Base-by-base conservation (phyloP, 768 basidiomycete species). In the Termitomyces sp. region DNA sequence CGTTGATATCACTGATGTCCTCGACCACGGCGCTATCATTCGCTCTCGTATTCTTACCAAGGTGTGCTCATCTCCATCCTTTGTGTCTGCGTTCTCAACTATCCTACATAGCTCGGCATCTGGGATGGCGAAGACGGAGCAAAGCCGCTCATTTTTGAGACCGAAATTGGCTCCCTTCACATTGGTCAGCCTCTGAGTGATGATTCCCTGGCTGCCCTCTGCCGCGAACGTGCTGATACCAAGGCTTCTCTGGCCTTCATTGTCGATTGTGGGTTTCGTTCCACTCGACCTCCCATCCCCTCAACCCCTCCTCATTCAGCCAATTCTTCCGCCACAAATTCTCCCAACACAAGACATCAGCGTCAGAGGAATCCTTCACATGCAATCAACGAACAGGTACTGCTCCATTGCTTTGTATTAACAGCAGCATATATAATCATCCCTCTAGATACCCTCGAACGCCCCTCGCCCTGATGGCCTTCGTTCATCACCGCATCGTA, bases 151-250 rank as follows among this genome's bases (percentile, higher is more conserved):
- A 65, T 68, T 28, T 68, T 61, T 28, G 67, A 68, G 54, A 65
- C 67, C 7, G 65, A 68, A 52, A 66, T 68, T 42, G 67, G 67
- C 24, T 63, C 65, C 20, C 58, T 66, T 8, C 63, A 63, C 9
- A 66, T 63, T 28, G 65, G 67, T 16, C 49, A 57, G 24, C 63
- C 67, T 57, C 39, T 68, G 39, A 61, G 28, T 6, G 63, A 68
- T 50, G 49, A 59, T 35, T 57, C 53, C 6, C 39, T 68, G 16
- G 60, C 65, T 24, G 50, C 48, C 15, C 46, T 68, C 40, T 68
- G 65, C 55, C 55, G 51, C 22, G 65, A 64, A 51, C 63, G 67
- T 20, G 65, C 61, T 12, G 67, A 68, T 36, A 61, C 51, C 50
- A 64, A 33, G 54, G 67, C 54, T 20, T 68, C 67, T 12, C 55